Percentiles rank a stretch among this genome's conserved stretches.
phyloP scores from a whole-genome alignment of 257 asterid species.

The Solanum medicagineum region DNA sequence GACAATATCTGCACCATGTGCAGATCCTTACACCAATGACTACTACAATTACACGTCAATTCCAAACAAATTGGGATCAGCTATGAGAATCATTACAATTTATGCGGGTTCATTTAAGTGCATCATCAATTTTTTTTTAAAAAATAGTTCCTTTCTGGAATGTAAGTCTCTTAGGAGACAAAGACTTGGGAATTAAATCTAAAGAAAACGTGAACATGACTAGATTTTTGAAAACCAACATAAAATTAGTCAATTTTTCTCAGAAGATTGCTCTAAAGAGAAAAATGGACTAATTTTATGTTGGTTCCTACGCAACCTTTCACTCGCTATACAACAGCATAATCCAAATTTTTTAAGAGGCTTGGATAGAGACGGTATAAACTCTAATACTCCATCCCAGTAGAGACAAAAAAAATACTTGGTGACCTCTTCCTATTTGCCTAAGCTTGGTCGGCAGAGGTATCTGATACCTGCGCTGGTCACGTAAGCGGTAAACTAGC shows the following conservation, averaged over 20 bases:
- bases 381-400: not conserved
- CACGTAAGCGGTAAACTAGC: not conserved
- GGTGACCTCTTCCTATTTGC: not conserved
- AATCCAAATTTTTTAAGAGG: not conserved
- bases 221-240: not conserved
- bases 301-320: not conserved
- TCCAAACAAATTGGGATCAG: not conserved
- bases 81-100: not conserved
- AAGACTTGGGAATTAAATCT: not conserved
- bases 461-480: not conserved
- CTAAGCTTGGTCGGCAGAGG: not conserved
- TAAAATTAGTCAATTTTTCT: too few relatives aligned
- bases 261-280: too few relatives aligned
- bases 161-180: not conserved
- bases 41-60: not conserved
- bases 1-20: not conserved
- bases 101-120: not conserved
- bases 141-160: not conserved
- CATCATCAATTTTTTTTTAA: not conserved
- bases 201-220: not conserved
- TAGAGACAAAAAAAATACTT: not conserved
- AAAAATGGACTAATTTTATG: too few relatives aligned
- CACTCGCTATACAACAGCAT: not conserved
- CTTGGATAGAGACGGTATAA: not conserved
- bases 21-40: not conserved